phyloP scores from a whole-genome alignment of 2,329 filamentous ascomycete species.

The Coleophoma crateriformis region DNA sequence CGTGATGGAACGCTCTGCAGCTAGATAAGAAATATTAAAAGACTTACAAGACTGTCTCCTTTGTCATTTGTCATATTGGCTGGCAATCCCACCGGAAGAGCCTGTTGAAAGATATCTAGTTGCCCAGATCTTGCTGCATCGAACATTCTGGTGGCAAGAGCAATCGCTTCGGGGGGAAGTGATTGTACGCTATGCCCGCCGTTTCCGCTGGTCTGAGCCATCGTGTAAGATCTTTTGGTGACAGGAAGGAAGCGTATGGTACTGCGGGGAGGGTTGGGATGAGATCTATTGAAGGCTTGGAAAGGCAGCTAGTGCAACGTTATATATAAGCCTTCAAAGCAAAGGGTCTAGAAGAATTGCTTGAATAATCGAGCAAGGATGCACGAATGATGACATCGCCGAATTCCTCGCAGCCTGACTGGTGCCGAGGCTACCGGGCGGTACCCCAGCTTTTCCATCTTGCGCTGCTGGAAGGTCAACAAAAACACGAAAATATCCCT shows the following conservation, averaged over 20 bases:
- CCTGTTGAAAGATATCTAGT: slow-evolving; percentile 52
- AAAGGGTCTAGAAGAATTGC: not conserved
- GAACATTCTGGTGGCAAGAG: slow-evolving; percentile 61
- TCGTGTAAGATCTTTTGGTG: not conserved
- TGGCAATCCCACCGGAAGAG: slow-evolving; percentile 59
- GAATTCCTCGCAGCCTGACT: no score
- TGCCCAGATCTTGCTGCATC: slow-evolving; percentile 59
- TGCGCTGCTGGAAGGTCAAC: not conserved
- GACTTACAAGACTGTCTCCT: slow-evolving; percentile 60
- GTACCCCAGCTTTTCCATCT: not conserved
- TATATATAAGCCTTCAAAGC: not conserved
- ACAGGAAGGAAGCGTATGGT: not conserved
- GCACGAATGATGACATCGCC: not conserved
- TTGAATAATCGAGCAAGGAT: not conserved
- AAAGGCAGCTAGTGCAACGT: not conserved
- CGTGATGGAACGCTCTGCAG: no score
- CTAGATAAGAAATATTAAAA: not conserved
- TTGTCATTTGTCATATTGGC: slow-evolving; percentile 68
- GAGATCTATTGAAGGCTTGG: no score
- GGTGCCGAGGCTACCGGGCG: not conserved
- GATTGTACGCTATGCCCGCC: slow-evolving; percentile 1
- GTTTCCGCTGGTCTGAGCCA: not conserved
- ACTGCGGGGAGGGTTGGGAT: no score
- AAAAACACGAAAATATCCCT: not conserved
- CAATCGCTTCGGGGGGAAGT: slow-evolving; percentile 59